These are phyloP conservation scores for Cicer chorassanicum DNA, from an alignment of 306 rosid species.

Conservation along the genomic window DNA sequence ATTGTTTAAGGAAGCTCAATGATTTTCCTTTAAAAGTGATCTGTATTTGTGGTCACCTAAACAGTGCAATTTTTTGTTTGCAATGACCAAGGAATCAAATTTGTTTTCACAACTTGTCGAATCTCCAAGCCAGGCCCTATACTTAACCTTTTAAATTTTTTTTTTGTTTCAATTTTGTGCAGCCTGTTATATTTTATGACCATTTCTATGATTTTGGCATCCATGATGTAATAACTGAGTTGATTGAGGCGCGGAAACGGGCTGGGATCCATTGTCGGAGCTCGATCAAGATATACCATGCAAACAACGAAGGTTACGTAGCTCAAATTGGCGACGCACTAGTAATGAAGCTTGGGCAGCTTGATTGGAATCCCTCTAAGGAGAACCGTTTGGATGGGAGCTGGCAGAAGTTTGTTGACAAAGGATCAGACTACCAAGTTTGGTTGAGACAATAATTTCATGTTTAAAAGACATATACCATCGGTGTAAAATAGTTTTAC, in stretches of 20 bases:
- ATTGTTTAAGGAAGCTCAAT: background rate
- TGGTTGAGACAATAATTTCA: constrained; percentile 67
- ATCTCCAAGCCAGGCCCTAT: background rate
- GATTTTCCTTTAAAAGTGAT: constrained; percentile 13
- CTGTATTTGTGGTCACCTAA: background rate
- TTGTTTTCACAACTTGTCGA: background rate
- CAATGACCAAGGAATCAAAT: constrained; percentile 17
- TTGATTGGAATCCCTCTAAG: constrained; percentile 80
- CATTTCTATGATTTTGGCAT: constrained; percentile 79
- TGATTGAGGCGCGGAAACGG: constrained; percentile 68
- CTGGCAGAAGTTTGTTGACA: constrained; percentile 80
- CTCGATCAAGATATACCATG: constrained; percentile 68
- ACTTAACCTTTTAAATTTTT: background rate
- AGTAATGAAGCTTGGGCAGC: constrained; percentile 75
- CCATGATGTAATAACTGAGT: constrained; percentile 62
- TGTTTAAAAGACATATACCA: no score
- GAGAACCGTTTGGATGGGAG: constrained; percentile 76
- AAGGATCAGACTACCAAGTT: constrained; percentile 69
- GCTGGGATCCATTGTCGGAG: constrained; percentile 80
- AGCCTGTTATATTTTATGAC: constrained; percentile 76
- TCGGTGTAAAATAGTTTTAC: no score
- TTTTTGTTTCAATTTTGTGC: constrained; percentile 38
- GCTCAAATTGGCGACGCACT: constrained; percentile 70
- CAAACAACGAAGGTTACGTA: constrained; percentile 79
- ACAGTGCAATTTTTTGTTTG: background rate